phyloP scores from a whole-genome alignment of 805 yeast species.

The Naumovozyma dairenensis region DNA sequence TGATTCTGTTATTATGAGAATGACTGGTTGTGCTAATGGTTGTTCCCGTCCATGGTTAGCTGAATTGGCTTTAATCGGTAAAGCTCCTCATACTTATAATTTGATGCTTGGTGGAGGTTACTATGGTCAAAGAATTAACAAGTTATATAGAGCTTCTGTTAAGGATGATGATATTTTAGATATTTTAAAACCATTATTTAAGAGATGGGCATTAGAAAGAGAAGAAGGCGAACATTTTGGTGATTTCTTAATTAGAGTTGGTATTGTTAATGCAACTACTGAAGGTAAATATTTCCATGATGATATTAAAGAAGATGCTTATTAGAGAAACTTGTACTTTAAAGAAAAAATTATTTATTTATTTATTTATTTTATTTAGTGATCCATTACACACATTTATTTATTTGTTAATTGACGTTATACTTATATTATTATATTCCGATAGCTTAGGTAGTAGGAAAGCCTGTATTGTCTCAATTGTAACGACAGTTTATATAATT shows the following conservation, averaged over 20 bases:
- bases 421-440: too few relatives aligned
- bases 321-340: too few relatives aligned
- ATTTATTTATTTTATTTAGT: too few relatives aligned
- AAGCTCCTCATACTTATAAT: constrained; percentile 88
- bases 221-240: constrained; percentile 90
- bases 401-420: too few relatives aligned
- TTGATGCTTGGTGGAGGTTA: constrained; percentile 94
- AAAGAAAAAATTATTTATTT: too few relatives aligned
- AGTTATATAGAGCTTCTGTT: constrained; percentile 76
- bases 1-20: constrained; percentile 90
- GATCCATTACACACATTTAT: too few relatives aligned
- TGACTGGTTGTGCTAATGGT: constrained; percentile 99
- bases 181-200: constrained; percentile 75
- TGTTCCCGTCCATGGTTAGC: constrained; percentile 99
- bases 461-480: too few relatives aligned
- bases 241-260: constrained; percentile 79
- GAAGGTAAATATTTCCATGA: constrained; percentile 95
- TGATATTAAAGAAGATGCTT: constrained; percentile 73
- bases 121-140: constrained; percentile 86
- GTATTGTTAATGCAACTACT: constrained; percentile 77
- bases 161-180: constrained; percentile 81
- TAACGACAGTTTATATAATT: too few relatives aligned
- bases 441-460: too few relatives aligned
- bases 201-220: constrained; percentile 90
- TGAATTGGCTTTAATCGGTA: constrained; percentile 90